Conservation (phyloP, 345 rosid species). For the Arabidopsis arenosa region DNA sequence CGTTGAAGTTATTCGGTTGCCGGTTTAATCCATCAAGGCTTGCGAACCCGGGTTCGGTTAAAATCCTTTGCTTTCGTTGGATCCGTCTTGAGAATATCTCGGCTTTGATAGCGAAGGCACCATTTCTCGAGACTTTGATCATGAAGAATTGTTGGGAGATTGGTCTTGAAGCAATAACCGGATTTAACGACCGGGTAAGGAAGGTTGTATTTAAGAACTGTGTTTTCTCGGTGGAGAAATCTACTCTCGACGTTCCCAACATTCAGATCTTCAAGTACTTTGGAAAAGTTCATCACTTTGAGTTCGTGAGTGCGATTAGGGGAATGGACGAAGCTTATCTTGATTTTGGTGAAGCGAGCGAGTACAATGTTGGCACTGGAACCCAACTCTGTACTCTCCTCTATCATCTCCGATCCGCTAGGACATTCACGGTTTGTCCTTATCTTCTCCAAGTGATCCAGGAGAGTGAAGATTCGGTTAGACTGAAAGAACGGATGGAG, state of each 20-base stretch:
- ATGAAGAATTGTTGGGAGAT: constrained; percentile 51
- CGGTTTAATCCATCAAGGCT: constrained; percentile 19
- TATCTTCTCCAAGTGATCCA: background rate
- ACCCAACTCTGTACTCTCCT: background rate
- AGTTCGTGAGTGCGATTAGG: background rate
- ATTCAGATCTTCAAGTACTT: background rate
- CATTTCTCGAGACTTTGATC: constrained; percentile 45
- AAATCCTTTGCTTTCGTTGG: constrained; percentile 48
- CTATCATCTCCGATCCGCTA: background rate
- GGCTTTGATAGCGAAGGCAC: constrained; percentile 27
- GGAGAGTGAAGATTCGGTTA: background rate
- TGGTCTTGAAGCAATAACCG: constrained; percentile 6
- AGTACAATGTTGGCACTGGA: background rate
- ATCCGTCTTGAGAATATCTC: constrained; percentile 24
- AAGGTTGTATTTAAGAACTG: constrained; percentile 48
- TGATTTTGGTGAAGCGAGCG: background rate
- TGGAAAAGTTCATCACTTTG: background rate
- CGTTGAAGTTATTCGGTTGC: constrained; percentile 46
- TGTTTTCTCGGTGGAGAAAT: background rate
- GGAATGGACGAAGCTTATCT: background rate
- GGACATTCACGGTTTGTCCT: background rate
- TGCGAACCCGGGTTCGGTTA: constrained; percentile 8
- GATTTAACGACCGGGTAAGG: constrained; percentile 9
- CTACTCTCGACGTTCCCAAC: constrained; percentile 8
- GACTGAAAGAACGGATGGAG: background rate